phyloP scores from a whole-genome alignment of 495 filamentous ascomycete genomes.

The Penicillium herquei region DNA sequence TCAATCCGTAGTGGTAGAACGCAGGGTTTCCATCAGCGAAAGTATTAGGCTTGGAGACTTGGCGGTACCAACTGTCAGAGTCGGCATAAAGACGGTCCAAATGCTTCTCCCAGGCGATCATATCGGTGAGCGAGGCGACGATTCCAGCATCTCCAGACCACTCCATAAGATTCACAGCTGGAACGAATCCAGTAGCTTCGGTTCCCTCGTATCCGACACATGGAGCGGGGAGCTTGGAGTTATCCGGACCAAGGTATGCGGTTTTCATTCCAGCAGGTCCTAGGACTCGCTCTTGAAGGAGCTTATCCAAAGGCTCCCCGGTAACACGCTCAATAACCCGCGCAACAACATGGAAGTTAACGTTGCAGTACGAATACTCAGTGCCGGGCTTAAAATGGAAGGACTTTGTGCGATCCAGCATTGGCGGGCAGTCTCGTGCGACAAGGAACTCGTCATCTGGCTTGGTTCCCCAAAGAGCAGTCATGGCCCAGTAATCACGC shows the following conservation, averaged over 20 bases:
- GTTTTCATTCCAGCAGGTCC: constrained; percentile 31
- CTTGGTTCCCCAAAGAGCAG: constrained; percentile 29
- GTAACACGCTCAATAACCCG: constrained; percentile 30
- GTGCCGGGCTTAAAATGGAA: constrained; percentile 32
- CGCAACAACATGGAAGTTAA: constrained; percentile 31
- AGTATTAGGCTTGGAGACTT: constrained; percentile 10
- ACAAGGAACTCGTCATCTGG: constrained; percentile 30
- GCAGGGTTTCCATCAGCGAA: constrained; percentile 25
- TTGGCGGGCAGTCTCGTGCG: constrained; percentile 15
- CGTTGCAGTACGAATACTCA: constrained; percentile 33
- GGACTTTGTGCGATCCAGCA: constrained; percentile 24
- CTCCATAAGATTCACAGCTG: constrained; percentile 29
- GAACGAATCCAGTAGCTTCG: constrained; percentile 18
- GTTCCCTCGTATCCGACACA: constrained; percentile 35
- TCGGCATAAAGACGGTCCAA: constrained; percentile 20
- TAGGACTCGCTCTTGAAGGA: constrained; percentile 28
- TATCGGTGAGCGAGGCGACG: constrained; percentile 33
- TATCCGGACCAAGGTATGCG: constrained; percentile 29
- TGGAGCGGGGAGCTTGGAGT: constrained; percentile 23
- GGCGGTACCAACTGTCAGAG: constrained; percentile 26
- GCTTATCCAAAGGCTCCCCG: constrained; percentile 19
- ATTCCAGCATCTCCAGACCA: constrained; percentile 38
- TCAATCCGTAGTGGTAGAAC: constrained; percentile 26
- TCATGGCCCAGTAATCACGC: constrained; percentile 39
- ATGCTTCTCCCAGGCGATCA: constrained; percentile 35